Evolutionary conservation across 1,284 basidiomycete genomes (phyloP), one percentile per base, ranked within the genome.

Genomic region (Naganishia cerealis): DNA sequence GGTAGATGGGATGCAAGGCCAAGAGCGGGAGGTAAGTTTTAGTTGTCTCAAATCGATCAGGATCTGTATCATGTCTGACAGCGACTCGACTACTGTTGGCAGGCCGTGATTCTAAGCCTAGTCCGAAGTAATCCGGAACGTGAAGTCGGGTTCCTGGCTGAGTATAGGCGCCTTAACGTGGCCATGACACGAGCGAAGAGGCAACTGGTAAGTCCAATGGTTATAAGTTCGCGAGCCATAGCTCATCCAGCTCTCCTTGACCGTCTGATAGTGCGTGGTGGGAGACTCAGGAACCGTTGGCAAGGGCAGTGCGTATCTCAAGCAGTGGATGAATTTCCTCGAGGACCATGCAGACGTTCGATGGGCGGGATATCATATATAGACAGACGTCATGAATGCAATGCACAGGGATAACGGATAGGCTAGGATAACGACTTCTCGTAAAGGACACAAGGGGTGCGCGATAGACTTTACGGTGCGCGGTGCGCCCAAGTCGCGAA

Each of bases 101-200:
- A 96, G 66, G 92, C 91, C 0, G 87, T 96, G 53, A 86, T 96
- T 29, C 89, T 97, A 66, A 91, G 87, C 71, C 85, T 97, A 6
- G 93, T 95, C 0, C 83, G 94, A 53, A 93, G 91, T 73, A 97
- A 96, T 74, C 72, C 75, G 12, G 75, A 91, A 85, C 84, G 91
- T 53, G 90, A 94, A 73, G 91, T 97, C 1, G 94, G 94, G 0
- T 96, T 97, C 80, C 79, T 97, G 73, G 90, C 89, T 75, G 94
- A 97, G 76, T 90, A 92, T 73, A 84, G 94, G 48, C 83, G 94
- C 52, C 81, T 97, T 74, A 97, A 97, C 77, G 92, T 95, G 56
- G 92, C 92, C 0, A 97, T 97, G 94, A 97, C 94, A 1, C 83
- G 94, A 57, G 90, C 94, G 3, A 88, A 89, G 73, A 83, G 93